Percentiles rank a stretch among this genome's conserved stretches.
phyloP scores from a whole-genome alignment of 2,329 filamentous ascomycete genomes.

The Fusarium dlaminii region DNA sequence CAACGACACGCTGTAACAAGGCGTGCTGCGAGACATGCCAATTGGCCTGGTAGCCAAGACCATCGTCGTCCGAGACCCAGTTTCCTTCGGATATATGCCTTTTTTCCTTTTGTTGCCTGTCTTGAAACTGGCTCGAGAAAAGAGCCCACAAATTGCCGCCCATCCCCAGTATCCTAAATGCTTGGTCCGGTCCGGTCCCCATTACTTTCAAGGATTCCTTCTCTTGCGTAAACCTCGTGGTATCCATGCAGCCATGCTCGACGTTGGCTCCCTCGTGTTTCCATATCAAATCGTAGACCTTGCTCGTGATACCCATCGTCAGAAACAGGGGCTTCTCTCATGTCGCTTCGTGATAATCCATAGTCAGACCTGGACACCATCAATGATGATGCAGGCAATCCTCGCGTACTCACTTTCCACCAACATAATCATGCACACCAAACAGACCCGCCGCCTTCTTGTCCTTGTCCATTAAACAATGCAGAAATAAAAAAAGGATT shows the following conservation, averaged over 20 bases:
- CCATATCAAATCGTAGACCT: not conserved
- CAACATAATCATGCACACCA: constrained; percentile 23
- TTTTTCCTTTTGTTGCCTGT: constrained; percentile 9
- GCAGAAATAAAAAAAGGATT: constrained; percentile 33
- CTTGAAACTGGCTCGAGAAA: constrained; percentile 16
- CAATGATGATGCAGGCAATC: not conserved
- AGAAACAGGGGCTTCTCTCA: not conserved
- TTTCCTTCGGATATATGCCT: constrained; percentile 4
- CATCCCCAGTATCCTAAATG: constrained; percentile 11
- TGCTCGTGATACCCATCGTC: not conserved
- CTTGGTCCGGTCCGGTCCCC: not conserved
- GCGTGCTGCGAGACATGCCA: not conserved
- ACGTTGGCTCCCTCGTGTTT: not conserved
- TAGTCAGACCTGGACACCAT: not conserved
- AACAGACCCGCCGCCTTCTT: constrained; percentile 31
- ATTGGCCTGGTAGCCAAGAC: constrained; percentile 7
- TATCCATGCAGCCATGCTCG: not conserved
- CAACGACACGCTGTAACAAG: not conserved
- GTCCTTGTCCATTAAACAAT: constrained; percentile 25
- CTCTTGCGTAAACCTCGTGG: constrained; percentile 19
- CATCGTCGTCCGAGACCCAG: not conserved
- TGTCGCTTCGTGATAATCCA: constrained; percentile 19
- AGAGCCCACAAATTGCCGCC: constrained; percentile 35
- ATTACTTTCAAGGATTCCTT: constrained; percentile 1
- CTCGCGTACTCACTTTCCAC: not conserved